Percentiles rank a stretch among this genome's conserved stretches.
phyloP scores from a whole-genome alignment of 2,329 filamentous ascomycete species.

The Beauveria sp. region DNA sequence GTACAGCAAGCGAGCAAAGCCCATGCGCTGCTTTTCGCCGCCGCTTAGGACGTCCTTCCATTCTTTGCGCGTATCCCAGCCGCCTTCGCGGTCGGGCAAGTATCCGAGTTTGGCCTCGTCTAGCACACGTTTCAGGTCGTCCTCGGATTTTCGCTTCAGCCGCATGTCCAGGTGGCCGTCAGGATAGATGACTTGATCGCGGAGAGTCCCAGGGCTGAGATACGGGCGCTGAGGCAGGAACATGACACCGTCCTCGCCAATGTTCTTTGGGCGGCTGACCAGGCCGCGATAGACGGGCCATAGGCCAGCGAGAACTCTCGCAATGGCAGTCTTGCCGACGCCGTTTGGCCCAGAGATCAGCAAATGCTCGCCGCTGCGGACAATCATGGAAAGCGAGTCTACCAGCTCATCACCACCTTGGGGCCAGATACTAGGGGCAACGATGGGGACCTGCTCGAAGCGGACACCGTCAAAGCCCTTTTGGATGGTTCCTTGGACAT shows the following conservation, averaged over 20 bases:
- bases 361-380: constrained; percentile 85
- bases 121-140: constrained; percentile 68
- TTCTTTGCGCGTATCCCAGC: constrained; percentile 93
- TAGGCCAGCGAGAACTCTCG: constrained; percentile 79
- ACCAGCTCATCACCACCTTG: constrained; percentile 87
- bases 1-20: constrained; percentile 81
- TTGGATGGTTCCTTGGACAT: constrained; percentile 89
- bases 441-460: constrained; percentile 85
- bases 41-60: constrained; percentile 98
- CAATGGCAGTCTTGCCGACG: constrained; percentile 83
- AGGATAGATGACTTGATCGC: constrained; percentile 96
- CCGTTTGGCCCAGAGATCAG: constrained; percentile 94
- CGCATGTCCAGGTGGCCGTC: constrained; percentile 94
- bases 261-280: constrained; percentile 74
- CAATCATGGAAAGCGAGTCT: constrained; percentile 80
- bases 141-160: constrained; percentile 67
- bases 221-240: constrained; percentile 94
- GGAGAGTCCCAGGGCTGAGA: constrained; percentile 81
- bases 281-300: constrained; percentile 96
- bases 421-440: constrained; percentile 82
- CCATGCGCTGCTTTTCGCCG: constrained; percentile 95
- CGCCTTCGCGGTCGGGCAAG: constrained; percentile 83
- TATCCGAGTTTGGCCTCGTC: constrained; percentile 84
- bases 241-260: constrained; percentile 90
- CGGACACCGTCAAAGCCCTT: constrained; percentile 92